A percentile compares a stretch with the other conserved stretches of the same genome.
These are phyloP conservation scores for Choiromyces venosus DNA, from an alignment of 495 filamentous ascomycete genomes.

Conservation along the genomic window DNA sequence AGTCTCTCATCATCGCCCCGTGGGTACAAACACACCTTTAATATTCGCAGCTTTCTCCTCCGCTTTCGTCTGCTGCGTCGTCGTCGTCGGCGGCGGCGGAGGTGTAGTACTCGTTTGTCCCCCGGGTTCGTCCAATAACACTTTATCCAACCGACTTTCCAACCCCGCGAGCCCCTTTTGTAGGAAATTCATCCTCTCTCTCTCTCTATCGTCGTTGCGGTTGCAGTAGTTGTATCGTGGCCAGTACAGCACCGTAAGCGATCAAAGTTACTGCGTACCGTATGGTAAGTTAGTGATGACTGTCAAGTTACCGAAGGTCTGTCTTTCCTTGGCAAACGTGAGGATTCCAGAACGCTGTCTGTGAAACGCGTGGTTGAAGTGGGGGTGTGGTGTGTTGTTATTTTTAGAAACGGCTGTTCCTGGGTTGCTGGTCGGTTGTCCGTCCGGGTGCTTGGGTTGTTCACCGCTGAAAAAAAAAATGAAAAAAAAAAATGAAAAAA, in stretches of 20 bases:
- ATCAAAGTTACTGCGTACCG: not conserved
- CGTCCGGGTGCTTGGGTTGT: not conserved
- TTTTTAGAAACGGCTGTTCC: not conserved
- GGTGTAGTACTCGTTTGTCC: conserved; percentile 27
- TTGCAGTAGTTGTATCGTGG: not conserved
- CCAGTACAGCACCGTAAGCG: not conserved
- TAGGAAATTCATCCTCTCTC: conserved; percentile 53
- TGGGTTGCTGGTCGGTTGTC: not conserved
- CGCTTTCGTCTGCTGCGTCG: conserved; percentile 10
- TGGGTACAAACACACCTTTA: conserved; percentile 20
- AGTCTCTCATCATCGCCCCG: not conserved
- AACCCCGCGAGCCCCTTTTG: conserved; percentile 89
- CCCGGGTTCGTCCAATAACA: conserved; percentile 72
- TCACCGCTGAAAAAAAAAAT: not conserved
- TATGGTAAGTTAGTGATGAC: not conserved
- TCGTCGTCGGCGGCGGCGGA: not conserved
- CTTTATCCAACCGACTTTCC: conserved; percentile 86
- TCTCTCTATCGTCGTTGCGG: not conserved
- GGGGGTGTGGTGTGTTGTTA: not conserved
- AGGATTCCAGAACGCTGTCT: not conserved
- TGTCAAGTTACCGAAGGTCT: too few relatives aligned
- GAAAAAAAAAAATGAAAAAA: too few relatives aligned
- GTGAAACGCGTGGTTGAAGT: not conserved
- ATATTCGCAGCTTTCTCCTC: conserved; percentile 27
- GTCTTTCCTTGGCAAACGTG: not conserved